Percentiles rank a stretch among this genome's conserved stretches.
These are phyloP conservation scores for Aspergillus novoparasiticus DNA, from an alignment of 2,329 filamentous ascomycete genomes.

Conservation along the genomic window DNA sequence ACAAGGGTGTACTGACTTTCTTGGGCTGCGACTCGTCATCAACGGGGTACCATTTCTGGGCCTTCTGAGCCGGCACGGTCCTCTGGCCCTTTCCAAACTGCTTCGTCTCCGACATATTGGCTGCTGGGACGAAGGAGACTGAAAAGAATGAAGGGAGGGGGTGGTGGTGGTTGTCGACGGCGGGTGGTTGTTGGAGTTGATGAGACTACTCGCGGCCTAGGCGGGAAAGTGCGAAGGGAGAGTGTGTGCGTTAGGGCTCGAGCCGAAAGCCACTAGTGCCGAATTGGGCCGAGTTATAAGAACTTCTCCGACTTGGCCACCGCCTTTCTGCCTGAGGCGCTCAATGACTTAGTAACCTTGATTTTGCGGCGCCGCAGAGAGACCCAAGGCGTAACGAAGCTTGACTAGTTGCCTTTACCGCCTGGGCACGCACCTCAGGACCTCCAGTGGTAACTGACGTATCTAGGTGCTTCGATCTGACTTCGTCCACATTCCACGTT, in stretches of 20 bases:
- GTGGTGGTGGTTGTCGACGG: constrained; percentile 46
- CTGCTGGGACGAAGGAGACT: constrained; percentile 45
- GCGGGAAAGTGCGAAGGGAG: constrained; percentile 43
- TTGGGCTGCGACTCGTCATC: constrained; percentile 86
- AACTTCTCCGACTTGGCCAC: constrained; percentile 12
- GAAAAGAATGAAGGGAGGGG: constrained; percentile 36
- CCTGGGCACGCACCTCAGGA: background rate
- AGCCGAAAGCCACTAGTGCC: constrained; percentile 44
- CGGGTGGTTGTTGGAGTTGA: constrained; percentile 45
- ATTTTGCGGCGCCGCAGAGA: constrained; percentile 3
- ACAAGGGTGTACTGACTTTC: constrained; percentile 74
- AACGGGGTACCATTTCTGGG: constrained; percentile 98
- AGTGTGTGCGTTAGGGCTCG: constrained; percentile 48
- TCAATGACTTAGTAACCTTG: constrained; percentile 14
- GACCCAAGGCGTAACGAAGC: constrained; percentile 13
- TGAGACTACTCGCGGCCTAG: constrained; percentile 41
- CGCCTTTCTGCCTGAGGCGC: constrained; percentile 6
- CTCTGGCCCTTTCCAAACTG: constrained; percentile 97
- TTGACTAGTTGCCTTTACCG: background rate
- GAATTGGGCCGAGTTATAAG: constrained; percentile 24
- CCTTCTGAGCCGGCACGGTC: constrained; percentile 88
- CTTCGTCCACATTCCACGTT: constrained; percentile 5
- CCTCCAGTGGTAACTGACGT: constrained; percentile 11
- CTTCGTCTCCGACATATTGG: constrained; percentile 73
- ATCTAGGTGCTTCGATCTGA: constrained; percentile 12